Evolutionary conservation across 495 filamentous ascomycete genomes (phyloP).

Genomic region (Choiromyces venosus): DNA sequence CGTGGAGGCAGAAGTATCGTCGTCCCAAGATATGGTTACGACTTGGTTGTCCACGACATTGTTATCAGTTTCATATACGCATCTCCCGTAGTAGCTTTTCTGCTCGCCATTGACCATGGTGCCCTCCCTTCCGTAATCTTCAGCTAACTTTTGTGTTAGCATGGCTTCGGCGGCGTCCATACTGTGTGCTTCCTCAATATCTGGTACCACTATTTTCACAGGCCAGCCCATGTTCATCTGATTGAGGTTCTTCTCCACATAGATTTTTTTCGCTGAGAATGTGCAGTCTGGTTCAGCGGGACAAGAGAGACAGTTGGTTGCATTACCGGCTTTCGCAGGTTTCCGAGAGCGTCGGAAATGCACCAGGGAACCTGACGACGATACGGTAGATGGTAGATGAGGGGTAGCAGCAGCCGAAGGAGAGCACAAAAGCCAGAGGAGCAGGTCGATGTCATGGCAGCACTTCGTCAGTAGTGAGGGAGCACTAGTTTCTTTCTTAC

Average conservation of each 20-base stretch:
- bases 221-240: conserved; percentile 67
- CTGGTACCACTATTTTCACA: conserved; percentile 76
- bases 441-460: conserved; percentile 87
- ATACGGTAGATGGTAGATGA: conserved; percentile 69
- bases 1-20: conserved; percentile 5
- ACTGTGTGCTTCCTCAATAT: conserved; percentile 66
- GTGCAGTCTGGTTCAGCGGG: conserved; percentile 64
- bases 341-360: conserved; percentile 71
- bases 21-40: conserved; percentile 77
- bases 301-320: conserved; percentile 87
- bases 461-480: conserved; percentile 86
- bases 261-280: conserved; percentile 78
- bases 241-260: conserved; percentile 56
- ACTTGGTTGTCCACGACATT: conserved; percentile 86
- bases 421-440: conserved; percentile 80
- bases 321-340: conserved; percentile 61
- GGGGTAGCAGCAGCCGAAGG: conserved; percentile 49
- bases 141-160: conserved; percentile 52
- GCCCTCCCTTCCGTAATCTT: conserved; percentile 61
- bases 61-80: conserved; percentile 89
- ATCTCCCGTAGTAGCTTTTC: conserved; percentile 62
- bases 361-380: conserved; percentile 64
- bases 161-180: conserved; percentile 46
- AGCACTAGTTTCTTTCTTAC: conserved; percentile 64
- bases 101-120: conserved; percentile 55